These are phyloP conservation scores for Chlamydomonas sphaeroides DNA, from an alignment of 139 green algal genomes.

Conservation along the genomic window DNA sequence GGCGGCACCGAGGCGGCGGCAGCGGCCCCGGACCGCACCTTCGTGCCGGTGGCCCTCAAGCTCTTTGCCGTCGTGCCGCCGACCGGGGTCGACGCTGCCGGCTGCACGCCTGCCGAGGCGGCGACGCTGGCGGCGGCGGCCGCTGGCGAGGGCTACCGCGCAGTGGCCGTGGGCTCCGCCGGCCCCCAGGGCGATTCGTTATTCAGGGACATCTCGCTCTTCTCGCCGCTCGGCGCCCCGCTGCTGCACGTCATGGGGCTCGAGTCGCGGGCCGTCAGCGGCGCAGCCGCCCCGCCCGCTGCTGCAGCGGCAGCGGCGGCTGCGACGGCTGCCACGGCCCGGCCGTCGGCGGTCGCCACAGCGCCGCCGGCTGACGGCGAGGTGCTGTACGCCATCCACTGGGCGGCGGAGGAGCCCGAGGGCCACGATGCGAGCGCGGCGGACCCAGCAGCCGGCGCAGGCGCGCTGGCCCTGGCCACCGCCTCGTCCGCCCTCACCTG, in stretches of 20 bases:
- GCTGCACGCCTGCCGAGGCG: too few relatives aligned
- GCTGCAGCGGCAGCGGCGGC: not conserved
- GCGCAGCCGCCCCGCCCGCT: constrained; percentile 15
- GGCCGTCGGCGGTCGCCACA: not conserved
- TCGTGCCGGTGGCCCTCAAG: constrained; percentile 45
- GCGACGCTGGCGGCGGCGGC: too few relatives aligned
- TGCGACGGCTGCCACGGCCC: not conserved
- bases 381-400: constrained; percentile 51
- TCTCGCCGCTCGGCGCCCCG: not conserved
- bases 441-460: too few relatives aligned
- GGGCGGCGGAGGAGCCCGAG: constrained; percentile 34
- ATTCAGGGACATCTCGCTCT: not conserved
- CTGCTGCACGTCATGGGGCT: constrained; percentile 35
- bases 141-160: too few relatives aligned
- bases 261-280: constrained; percentile 40
- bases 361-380: constrained; percentile 13
- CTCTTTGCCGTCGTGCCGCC: not conserved
- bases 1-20: not conserved
- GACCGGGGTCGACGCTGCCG: too few relatives aligned
- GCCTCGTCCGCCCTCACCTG: too few relatives aligned
- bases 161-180: too few relatives aligned
- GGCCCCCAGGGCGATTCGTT: too few relatives aligned
- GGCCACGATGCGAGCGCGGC: not conserved
- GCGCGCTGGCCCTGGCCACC: too few relatives aligned
- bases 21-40: constrained; percentile 11